A percentile compares a stretch with the other conserved stretches of the same genome.
phyloP scores from a whole-genome alignment of 2,329 filamentous ascomycete species.

The Parastagonospora avenae region DNA sequence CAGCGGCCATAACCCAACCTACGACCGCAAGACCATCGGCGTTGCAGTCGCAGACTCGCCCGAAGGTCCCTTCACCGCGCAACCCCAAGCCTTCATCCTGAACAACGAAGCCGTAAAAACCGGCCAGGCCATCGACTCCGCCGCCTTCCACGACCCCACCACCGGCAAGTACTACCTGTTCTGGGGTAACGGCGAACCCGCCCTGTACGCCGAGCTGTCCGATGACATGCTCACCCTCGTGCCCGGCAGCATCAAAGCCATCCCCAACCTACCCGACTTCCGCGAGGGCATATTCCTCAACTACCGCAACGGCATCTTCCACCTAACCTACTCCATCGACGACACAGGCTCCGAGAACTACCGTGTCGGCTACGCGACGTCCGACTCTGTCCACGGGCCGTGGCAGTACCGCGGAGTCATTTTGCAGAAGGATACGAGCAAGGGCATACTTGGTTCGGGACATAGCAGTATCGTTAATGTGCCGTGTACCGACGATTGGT shows the following conservation, averaged over 20 bases:
- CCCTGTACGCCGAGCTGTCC: conserved; percentile 27
- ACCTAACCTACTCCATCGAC: conserved; percentile 37
- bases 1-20: conserved; percentile 30
- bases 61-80: conserved; percentile 30
- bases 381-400: conserved; percentile 23
- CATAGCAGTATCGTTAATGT: conserved; percentile 35
- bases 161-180: conserved; percentile 36
- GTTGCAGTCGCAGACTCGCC: conserved; percentile 30
- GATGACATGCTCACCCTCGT: conserved; percentile 32
- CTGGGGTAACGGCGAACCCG: conserved; percentile 29
- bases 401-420: conserved; percentile 33
- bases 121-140: conserved; percentile 33
- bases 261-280: conserved; percentile 27
- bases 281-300: conserved; percentile 34
- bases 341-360: conserved; percentile 36
- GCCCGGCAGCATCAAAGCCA: conserved; percentile 11
- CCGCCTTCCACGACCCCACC: conserved; percentile 28
- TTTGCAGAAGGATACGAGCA: conserved; percentile 25
- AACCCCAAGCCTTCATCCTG: conserved; percentile 31
- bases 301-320: conserved; percentile 29
- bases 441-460: conserved; percentile 31
- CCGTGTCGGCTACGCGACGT: conserved; percentile 34
- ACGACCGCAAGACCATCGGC: conserved; percentile 36
- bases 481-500: conserved; percentile 35
- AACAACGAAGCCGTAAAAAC: conserved; percentile 31